Percentiles rank a stretch among this genome's conserved stretches.
These are phyloP conservation scores for Leccinum disarticulatum DNA, from an alignment of 768 basidiomycete species.

Conservation along the genomic window DNA sequence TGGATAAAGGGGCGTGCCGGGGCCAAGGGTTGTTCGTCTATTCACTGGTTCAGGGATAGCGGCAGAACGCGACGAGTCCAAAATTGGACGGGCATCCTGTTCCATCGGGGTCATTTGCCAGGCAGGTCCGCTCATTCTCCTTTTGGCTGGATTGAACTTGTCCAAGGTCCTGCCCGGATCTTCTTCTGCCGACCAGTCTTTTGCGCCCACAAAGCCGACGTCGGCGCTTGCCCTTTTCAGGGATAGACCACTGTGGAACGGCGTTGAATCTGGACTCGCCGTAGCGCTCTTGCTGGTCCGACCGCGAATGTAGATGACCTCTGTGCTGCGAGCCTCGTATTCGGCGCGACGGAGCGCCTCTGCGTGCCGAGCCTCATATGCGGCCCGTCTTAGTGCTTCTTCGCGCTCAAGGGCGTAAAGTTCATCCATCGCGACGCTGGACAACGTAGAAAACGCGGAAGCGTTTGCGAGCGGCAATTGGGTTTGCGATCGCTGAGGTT, in stretches of 20 bases:
- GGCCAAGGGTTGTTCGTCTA: conserved; percentile 23
- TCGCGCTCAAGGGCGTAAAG: conserved; percentile 85
- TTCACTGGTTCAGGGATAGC: conserved; percentile 16
- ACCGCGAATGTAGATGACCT: conserved; percentile 38
- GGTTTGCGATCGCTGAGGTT: conserved; percentile 29
- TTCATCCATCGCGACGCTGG: conserved; percentile 83
- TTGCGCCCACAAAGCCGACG: conserved; percentile 41
- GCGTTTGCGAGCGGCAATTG: conserved; percentile 33
- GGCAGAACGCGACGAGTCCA: conserved; percentile 19
- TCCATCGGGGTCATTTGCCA: conserved; percentile 51
- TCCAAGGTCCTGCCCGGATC: conserved; percentile 24
- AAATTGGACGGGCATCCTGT: conserved; percentile 31
- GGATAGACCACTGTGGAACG: conserved; percentile 29
- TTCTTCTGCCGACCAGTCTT: conserved; percentile 35
- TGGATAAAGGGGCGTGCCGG: conserved; percentile 38
- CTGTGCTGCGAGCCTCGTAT: conserved; percentile 53
- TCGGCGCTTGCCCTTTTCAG: conserved; percentile 35
- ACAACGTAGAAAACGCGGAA: conserved; percentile 65
- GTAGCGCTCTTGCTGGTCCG: conserved; percentile 62
- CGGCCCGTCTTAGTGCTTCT: conserved; percentile 82
- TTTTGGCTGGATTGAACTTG: conserved; percentile 32
- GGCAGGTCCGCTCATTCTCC: conserved; percentile 56
- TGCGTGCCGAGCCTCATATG: conserved; percentile 78
- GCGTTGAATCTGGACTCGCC: conserved; percentile 60
- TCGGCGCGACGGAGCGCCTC: conserved; percentile 66